Evolutionary conservation across 116 monocot genomes (phyloP).

Genomic region (Iris pallida): DNA sequence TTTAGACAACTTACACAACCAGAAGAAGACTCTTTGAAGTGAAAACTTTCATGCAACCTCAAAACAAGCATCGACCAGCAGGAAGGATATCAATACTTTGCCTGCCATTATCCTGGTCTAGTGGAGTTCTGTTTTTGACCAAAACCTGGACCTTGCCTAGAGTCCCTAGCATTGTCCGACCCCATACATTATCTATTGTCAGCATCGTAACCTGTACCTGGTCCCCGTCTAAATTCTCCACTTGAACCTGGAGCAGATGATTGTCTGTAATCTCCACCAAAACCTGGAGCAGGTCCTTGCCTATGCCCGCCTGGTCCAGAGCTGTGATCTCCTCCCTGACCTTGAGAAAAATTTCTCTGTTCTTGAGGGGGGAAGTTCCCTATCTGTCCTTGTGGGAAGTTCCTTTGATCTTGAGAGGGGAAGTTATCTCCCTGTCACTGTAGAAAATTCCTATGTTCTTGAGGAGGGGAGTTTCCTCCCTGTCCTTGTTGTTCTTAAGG

Average conservation of each 20-base stretch:
- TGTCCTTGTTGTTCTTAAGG: too few relatives aligned
- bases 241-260: not conserved
- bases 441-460: slow-evolving; percentile 2
- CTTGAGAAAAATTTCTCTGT: slow-evolving; percentile 5
- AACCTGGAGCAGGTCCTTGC: not conserved
- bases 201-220: not conserved
- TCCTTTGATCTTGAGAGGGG: not conserved
- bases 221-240: not conserved
- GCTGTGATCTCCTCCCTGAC: not conserved
- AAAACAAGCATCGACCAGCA: too few relatives aligned
- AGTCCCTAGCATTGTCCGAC: not conserved
- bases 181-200: too few relatives aligned
- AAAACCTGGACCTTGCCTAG: not conserved
- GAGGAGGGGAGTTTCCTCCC: too few relatives aligned
- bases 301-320: not conserved
- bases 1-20: too few relatives aligned
- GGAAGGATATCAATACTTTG: too few relatives aligned
- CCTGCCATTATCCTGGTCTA: too few relatives aligned
- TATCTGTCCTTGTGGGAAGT: slow-evolving; percentile 4
- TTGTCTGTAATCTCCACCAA: not conserved
- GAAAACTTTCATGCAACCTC: too few relatives aligned
- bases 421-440: not conserved
- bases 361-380: not conserved
- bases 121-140: too few relatives aligned
- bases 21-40: too few relatives aligned